A percentile compares a stretch with the other conserved stretches of the same genome.
Evolutionary conservation across 139 green algal genomes (phyloP).

Genomic region (Volvox reticuliferus): DNA sequence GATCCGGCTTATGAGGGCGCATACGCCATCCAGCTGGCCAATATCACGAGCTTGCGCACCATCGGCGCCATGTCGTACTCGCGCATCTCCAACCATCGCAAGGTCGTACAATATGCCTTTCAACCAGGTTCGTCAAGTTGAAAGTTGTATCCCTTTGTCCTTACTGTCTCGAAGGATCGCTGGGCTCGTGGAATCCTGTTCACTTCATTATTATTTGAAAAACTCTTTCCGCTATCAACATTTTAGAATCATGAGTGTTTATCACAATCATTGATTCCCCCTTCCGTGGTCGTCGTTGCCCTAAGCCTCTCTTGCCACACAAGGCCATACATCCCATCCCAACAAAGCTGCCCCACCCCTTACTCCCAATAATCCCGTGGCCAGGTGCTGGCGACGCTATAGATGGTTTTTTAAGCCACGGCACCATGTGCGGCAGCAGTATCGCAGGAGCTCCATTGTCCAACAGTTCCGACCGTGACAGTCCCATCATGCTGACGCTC

Average conservation of each 20-base stretch:
- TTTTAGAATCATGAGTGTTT: no score
- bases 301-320: no score
- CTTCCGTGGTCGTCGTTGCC: no score
- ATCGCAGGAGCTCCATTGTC: neutral
- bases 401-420: neutral
- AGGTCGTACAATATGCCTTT: conserved; percentile 6
- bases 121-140: no score
- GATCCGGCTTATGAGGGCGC: neutral
- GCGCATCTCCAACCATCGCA: neutral
- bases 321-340: no score
- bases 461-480: neutral
- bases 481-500: neutral
- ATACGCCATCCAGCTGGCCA: neutral
- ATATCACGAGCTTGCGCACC: neutral
- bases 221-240: no score
- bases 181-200: neutral
- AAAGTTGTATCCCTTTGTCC: no score
- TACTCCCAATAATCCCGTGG: no score
- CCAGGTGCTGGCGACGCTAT: neutral
- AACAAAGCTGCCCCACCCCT: no score
- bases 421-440: neutral
- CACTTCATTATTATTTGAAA: neutral
- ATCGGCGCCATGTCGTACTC: neutral
- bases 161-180: no score
- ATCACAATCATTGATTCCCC: no score